A percentile compares a stretch with the other conserved stretches of the same genome.
phyloP scores from a whole-genome alignment of 768 basidiomycete species.

The Termitomyces sp. region DNA sequence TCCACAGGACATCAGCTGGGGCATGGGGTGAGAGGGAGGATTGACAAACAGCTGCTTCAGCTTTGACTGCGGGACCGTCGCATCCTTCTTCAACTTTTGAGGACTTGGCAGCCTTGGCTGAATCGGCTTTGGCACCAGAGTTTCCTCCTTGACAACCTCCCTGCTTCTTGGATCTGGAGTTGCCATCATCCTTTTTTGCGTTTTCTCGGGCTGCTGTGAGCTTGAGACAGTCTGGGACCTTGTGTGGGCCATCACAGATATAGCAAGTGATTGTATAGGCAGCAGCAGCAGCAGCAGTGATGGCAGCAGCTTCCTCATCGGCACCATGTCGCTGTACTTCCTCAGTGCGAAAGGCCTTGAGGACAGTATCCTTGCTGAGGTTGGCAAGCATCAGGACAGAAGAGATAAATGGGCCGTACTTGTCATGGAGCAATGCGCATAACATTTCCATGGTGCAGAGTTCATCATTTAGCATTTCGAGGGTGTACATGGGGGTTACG shows the following conservation, averaged over 20 bases:
- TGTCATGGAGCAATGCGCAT: too few relatives aligned
- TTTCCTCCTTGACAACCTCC: not conserved
- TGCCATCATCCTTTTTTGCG: not conserved
- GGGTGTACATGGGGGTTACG: too few relatives aligned
- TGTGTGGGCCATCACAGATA: not conserved
- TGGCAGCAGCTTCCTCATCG: too few relatives aligned
- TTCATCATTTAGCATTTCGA: too few relatives aligned
- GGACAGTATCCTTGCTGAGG: not conserved
- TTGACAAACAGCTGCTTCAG: too few relatives aligned
- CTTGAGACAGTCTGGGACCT: not conserved
- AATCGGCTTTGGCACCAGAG: not conserved
- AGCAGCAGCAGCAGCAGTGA: too few relatives aligned
- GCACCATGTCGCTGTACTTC: not conserved
- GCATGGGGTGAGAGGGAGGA: too few relatives aligned
- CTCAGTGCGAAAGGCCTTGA: not conserved
- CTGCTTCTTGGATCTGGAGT: not conserved
- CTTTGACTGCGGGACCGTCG: too few relatives aligned
- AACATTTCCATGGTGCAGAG: too few relatives aligned
- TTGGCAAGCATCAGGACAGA: not conserved
- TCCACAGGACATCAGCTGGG: too few relatives aligned
- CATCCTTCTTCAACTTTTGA: not conserved
- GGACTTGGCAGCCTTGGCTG: not conserved
- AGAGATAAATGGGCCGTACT: too few relatives aligned
- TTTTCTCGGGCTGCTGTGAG: not conserved
- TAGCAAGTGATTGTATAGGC: too few relatives aligned